These are phyloP conservation scores for Pelargonium citronellum DNA, from an alignment of 441 rosid species.

Conservation along the genomic window DNA sequence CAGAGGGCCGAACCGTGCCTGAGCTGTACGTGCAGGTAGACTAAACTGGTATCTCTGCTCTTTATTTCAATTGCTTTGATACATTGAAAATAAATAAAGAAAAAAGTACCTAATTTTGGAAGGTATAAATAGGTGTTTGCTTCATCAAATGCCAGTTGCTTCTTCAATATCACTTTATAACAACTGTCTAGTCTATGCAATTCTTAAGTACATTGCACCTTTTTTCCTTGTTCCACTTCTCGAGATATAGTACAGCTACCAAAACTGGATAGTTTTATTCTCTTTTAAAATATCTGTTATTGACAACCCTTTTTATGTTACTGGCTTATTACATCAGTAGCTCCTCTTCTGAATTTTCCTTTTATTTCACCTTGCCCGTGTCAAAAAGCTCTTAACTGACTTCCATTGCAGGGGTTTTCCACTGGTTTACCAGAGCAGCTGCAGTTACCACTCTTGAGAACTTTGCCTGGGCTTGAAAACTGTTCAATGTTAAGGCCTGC, in stretches of 20 bases:
- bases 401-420: slow-evolving; percentile 71
- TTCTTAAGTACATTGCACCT: not conserved
- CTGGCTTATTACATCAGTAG: not conserved
- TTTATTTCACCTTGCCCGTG: not conserved
- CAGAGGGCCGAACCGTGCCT: slow-evolving; percentile 96
- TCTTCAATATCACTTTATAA: not conserved
- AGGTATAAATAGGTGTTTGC: not conserved
- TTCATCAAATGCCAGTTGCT: not conserved
- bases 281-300: not conserved
- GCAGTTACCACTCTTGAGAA: slow-evolving; percentile 88
- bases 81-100: not conserved
- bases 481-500: slow-evolving; percentile 98
- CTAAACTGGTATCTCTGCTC: slow-evolving; percentile 6
- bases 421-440: slow-evolving; percentile 93
- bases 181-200: not conserved
- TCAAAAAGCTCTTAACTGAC: slow-evolving; percentile 13
- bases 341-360: slow-evolving; percentile 3
- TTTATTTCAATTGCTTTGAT: not conserved
- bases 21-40: slow-evolving; percentile 95
- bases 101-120: not conserved
- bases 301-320: not conserved
- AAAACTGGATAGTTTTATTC: not conserved
- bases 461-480: slow-evolving; percentile 92
- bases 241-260: slow-evolving; percentile 1
- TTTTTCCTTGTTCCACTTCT: not conserved